Evolutionary conservation across 345 rosid species (phyloP).

Genomic region (Eucalyptus viminalis): DNA sequence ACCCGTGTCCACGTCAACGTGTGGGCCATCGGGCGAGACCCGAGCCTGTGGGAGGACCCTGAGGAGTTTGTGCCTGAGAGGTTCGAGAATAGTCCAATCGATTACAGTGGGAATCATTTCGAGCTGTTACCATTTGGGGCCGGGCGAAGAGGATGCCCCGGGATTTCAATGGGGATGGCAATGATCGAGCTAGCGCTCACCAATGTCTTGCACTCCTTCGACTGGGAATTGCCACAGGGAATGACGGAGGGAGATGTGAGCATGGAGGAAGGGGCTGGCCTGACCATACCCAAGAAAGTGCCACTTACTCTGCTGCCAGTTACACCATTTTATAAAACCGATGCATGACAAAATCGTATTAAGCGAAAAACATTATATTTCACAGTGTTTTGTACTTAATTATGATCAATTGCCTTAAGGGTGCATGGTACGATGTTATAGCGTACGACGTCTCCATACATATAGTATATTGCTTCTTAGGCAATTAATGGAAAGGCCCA

Average conservation of each 20-base stretch:
- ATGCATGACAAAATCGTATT: neutral
- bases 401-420: neutral
- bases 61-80: conserved; percentile 35
- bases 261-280: conserved; percentile 25
- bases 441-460: neutral
- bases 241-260: conserved; percentile 8
- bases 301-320: conserved; percentile 10
- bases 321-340: neutral
- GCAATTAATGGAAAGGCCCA: neutral
- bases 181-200: conserved; percentile 20
- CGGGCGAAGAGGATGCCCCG: conserved; percentile 29
- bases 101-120: conserved; percentile 23
- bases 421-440: neutral
- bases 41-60: conserved; percentile 22
- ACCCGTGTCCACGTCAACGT: conserved; percentile 22
- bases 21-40: conserved; percentile 26
- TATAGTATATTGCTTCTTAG: neutral
- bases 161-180: conserved; percentile 3
- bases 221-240: conserved; percentile 25
- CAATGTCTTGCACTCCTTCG: conserved; percentile 18
- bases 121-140: conserved; percentile 33
- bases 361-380: neutral
- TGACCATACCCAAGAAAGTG: conserved; percentile 5
- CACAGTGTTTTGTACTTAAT: neutral
- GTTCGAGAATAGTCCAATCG: conserved; percentile 11